Evolutionary conservation across 2,329 filamentous ascomycete genomes (phyloP).

Genomic region (Epichloe uncinata): DNA sequence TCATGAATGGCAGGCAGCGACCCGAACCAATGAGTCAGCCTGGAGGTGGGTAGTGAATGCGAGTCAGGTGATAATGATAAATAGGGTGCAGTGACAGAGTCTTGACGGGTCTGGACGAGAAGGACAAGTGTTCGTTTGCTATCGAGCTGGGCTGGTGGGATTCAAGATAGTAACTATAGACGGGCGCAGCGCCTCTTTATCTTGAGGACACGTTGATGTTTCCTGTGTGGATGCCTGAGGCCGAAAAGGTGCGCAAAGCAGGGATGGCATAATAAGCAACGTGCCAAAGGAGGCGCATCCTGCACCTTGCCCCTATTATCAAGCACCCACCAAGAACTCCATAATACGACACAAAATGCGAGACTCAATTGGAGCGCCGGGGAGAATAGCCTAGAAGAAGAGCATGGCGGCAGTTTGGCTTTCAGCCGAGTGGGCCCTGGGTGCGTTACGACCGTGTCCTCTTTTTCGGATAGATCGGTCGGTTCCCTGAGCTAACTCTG

Average conservation of each 20-base stretch:
- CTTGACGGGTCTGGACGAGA: conserved; percentile 3
- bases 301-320: neutral
- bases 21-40: conserved; percentile 12
- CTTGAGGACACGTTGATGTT: conserved; percentile 19
- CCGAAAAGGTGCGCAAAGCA: conserved; percentile 9
- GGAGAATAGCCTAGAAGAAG: neutral
- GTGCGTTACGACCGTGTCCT: neutral
- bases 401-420: neutral
- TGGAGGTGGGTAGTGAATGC: conserved; percentile 5
- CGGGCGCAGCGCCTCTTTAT: conserved; percentile 5
- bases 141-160: neutral
- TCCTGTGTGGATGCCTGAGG: conserved; percentile 18
- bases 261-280: neutral
- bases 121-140: conserved; percentile 6
- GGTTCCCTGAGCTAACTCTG: too few relatives aligned
- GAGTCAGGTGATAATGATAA: conserved; percentile 13
- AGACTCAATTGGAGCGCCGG: neutral
- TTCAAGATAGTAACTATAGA: too few relatives aligned
- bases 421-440: neutral
- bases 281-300: neutral
- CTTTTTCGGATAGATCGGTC: too few relatives aligned
- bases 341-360: neutral
- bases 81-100: neutral
- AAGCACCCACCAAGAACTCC: neutral
- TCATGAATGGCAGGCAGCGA: conserved; percentile 13